These are phyloP conservation scores for Cenchrus purpureus DNA, from an alignment of 176 grass and related monocot genomes.

Conservation along the genomic window DNA sequence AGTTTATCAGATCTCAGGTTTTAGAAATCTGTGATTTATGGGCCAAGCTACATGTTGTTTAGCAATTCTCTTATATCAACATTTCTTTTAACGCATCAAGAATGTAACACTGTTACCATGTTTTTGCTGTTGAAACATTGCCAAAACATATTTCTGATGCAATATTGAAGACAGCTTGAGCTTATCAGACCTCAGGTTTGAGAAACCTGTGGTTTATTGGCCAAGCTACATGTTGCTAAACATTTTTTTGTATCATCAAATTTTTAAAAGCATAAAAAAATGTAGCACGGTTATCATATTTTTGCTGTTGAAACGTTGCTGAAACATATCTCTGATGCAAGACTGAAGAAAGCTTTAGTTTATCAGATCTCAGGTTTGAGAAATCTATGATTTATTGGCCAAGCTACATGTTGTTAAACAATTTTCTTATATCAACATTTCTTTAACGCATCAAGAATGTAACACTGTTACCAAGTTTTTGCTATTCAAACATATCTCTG, in stretches of 20 bases:
- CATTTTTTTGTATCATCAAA: no score
- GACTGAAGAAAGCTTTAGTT: constrained; percentile 62
- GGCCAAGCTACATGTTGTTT: constrained; percentile 58
- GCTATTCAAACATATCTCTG: constrained; percentile 55
- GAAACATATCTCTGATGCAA: constrained; percentile 73
- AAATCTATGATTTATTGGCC: constrained; percentile 77
- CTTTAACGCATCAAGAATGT: no score
- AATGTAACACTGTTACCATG: constrained; percentile 23
- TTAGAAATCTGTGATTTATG: constrained; percentile 85
- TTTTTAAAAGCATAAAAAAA: not conserved
- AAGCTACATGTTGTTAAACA: constrained; percentile 53
- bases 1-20: constrained; percentile 77
- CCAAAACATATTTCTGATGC: constrained; percentile 62
- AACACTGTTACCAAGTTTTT: constrained; percentile 61
- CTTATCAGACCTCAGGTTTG: constrained; percentile 73
- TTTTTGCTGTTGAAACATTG: constrained; percentile 62
- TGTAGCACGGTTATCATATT: constrained; percentile 54
- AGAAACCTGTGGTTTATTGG: constrained; percentile 80
- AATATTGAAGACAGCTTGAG: constrained; percentile 65
- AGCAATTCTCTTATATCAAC: not conserved
- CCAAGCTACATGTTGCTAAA: constrained; percentile 57
- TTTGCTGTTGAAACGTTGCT: constrained; percentile 58
- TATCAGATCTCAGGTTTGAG: constrained; percentile 81
- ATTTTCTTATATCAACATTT: not conserved
- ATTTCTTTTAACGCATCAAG: constrained; percentile 31